Percentiles rank a stretch among this genome's conserved stretches.
phyloP scores from a whole-genome alignment of 1,139 yeast genomes.

The Wickerhamomyces sp. region DNA sequence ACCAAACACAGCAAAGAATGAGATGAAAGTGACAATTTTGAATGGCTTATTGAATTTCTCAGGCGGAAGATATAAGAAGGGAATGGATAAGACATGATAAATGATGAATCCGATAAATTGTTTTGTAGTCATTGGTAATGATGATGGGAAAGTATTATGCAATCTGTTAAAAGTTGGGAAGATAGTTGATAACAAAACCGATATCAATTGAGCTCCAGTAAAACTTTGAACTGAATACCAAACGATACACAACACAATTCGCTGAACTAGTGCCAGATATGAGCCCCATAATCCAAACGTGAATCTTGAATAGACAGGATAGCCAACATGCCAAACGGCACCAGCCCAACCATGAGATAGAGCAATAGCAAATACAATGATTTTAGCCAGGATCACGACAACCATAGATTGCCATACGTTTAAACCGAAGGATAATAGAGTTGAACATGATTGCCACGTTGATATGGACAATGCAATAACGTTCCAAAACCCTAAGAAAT shows the following conservation, averaged over 20 bases:
- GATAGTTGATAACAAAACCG: constrained; percentile 24
- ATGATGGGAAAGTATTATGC: constrained; percentile 26
- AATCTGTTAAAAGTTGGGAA: constrained; percentile 24
- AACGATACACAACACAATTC: constrained; percentile 32
- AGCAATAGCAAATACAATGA: constrained; percentile 27
- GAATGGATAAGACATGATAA: constrained; percentile 26
- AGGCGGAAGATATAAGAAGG: constrained; percentile 24
- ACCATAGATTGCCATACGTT: constrained; percentile 33
- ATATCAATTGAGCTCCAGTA: constrained; percentile 28
- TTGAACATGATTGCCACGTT: constrained; percentile 28
- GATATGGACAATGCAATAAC: constrained; percentile 27
- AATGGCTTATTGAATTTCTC: constrained; percentile 22
- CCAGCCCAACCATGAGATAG: constrained; percentile 31
- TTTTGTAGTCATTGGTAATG: constrained; percentile 26
- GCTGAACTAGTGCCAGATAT: constrained; percentile 28
- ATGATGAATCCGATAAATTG: constrained; percentile 26
- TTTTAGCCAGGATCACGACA: constrained; percentile 30
- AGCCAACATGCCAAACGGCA: constrained; percentile 33
- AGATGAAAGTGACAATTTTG: constrained; percentile 22
- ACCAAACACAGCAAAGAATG: constrained; percentile 29
- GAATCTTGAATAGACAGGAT: constrained; percentile 31
- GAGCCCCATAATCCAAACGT: constrained; percentile 34
- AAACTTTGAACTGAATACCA: constrained; percentile 31
- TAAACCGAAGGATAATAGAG: constrained; percentile 29
- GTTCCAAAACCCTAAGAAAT: constrained; percentile 31